Conservation (phyloP, 2,329 filamentous ascomycete genomes). For the Scedosporium aurantiacum region DNA sequence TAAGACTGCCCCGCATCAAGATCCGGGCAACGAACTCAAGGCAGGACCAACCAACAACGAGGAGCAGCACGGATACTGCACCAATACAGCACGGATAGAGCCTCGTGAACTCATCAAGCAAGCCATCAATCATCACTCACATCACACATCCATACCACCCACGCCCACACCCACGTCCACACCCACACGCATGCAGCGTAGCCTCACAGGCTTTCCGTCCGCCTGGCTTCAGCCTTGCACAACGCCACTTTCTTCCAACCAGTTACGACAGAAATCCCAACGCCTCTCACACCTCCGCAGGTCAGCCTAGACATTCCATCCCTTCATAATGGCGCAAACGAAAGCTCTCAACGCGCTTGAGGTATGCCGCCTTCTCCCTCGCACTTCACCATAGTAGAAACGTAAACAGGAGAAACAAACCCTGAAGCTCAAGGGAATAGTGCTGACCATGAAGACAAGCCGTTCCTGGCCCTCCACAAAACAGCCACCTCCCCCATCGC, state of each 20-base stretch:
- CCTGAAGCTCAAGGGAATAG: constrained; percentile 24
- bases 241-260: not conserved
- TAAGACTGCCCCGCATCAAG: not conserved
- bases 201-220: not conserved
- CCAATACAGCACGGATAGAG: too few relatives aligned
- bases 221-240: not conserved
- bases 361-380: constrained; percentile 25
- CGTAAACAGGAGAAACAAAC: constrained; percentile 12
- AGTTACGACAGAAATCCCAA: not conserved
- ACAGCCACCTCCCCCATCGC: constrained; percentile 75
- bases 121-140: not conserved
- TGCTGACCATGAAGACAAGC: constrained; percentile 33
- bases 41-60: not conserved
- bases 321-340: constrained; percentile 55
- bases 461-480: constrained; percentile 83
- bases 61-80: not conserved
- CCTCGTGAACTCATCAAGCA: not conserved
- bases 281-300: not conserved
- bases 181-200: not conserved
- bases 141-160: not conserved
- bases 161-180: not conserved
- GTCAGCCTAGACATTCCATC: not conserved
- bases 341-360: constrained; percentile 55
- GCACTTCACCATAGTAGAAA: not conserved
- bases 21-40: not conserved